Conservation (phyloP, 176 grass and related monocot species). For the Puccinellia tenuiflora region DNA sequence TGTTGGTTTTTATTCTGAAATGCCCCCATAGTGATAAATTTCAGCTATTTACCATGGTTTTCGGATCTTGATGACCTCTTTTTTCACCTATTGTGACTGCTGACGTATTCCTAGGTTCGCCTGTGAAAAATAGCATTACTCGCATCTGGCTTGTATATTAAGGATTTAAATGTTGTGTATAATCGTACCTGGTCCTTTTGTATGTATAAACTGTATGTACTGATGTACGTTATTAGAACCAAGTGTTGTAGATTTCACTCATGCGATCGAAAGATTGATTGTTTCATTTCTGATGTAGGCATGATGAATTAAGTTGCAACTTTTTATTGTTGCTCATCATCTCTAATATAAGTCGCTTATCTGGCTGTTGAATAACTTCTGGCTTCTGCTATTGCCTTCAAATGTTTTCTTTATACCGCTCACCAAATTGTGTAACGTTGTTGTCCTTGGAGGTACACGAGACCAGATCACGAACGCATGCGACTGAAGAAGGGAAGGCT, state of each 20-base stretch:
- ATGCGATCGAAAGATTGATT: too few species aligned
- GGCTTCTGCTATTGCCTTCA: background rate
- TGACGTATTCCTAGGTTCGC: too few species aligned
- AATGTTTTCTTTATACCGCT: background rate
- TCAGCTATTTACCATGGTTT: too few species aligned
- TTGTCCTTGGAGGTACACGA: constrained; percentile 52
- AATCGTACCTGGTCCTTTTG: too few species aligned
- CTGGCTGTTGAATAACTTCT: background rate
- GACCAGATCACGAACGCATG: constrained; percentile 44
- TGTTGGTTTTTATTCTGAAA: too few species aligned
- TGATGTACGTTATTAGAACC: background rate
- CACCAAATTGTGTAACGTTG: background rate
- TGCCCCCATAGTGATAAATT: too few species aligned
- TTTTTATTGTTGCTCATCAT: background rate
- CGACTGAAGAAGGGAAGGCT: constrained; percentile 56
- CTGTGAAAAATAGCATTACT: too few species aligned
- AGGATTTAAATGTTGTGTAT: too few species aligned
- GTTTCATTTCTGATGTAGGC: background rate
- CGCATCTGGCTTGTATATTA: too few species aligned
- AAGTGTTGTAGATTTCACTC: background rate
- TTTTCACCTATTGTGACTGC: too few species aligned
- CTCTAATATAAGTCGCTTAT: background rate
- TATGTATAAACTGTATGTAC: background rate
- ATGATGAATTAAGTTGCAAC: background rate
- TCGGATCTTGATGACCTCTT: too few species aligned